These are phyloP conservation scores for Didymella pomorum DNA, from an alignment of 2,329 filamentous ascomycete species.

Conservation along the genomic window DNA sequence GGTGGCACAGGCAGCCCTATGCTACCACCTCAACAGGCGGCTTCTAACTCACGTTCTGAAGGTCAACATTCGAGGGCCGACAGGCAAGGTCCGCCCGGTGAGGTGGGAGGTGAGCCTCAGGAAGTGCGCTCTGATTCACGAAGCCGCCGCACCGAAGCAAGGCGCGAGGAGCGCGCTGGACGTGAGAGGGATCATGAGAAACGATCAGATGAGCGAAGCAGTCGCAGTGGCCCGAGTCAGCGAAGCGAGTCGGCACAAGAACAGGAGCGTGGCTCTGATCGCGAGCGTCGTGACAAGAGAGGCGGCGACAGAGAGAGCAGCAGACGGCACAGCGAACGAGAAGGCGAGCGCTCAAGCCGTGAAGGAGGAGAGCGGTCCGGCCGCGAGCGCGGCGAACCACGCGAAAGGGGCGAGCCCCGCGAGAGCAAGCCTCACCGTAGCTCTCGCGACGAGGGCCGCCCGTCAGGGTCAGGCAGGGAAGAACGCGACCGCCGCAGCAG, in stretches of 20 bases:
- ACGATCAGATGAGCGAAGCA: conserved; percentile 38
- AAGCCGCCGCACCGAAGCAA: conserved; percentile 37
- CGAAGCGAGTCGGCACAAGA: conserved; percentile 31
- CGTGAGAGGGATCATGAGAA: conserved; percentile 38
- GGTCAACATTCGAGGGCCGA: conserved; percentile 31
- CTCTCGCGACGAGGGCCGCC: conserved; percentile 34
- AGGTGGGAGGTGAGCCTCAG: conserved; percentile 29
- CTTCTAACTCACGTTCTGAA: conserved; percentile 36
- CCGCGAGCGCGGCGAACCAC: conserved; percentile 17
- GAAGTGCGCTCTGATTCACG: conserved; percentile 43
- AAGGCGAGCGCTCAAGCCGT: conserved; percentile 26
- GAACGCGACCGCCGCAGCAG: conserved; percentile 37
- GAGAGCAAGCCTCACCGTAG: conserved; percentile 35
- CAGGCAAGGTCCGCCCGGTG: conserved; percentile 28
- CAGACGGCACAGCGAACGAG: conserved; percentile 32
- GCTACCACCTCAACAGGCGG: conserved; percentile 38
- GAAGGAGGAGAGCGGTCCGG: conserved; percentile 24
- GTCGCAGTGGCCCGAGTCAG: conserved; percentile 29
- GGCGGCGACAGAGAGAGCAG: conserved; percentile 35
- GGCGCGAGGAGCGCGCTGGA: conserved; percentile 40
- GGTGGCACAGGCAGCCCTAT: conserved; percentile 31
- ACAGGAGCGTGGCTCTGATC: conserved; percentile 35
- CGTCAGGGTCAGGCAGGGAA: conserved; percentile 36
- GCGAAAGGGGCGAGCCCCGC: conserved; percentile 14
- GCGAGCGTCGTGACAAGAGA: conserved; percentile 42